Percentiles rank a stretch among this genome's conserved stretches.
Evolutionary conservation across 169 alveolate species (phyloP).

Genomic region (Amoebophrya sp.): DNA sequence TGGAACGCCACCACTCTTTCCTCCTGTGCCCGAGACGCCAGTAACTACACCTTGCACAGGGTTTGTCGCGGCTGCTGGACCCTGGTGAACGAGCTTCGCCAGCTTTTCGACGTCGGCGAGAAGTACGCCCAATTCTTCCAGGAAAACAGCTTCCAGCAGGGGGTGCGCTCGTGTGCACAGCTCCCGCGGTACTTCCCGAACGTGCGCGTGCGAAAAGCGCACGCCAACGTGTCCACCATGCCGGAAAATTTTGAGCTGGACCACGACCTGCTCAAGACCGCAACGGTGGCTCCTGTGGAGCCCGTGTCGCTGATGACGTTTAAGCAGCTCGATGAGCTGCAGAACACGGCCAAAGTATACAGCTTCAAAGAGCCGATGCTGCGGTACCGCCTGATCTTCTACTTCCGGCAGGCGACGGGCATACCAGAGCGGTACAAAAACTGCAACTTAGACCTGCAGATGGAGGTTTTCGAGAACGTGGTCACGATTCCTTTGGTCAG

Average conservation of each 20-base stretch:
- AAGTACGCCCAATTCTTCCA: not conserved
- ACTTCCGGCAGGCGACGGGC: not conserved
- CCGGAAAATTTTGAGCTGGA: not conserved
- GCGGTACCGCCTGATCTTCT: not conserved
- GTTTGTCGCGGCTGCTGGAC: not conserved
- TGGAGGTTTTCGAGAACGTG: not conserved
- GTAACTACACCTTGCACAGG: not conserved
- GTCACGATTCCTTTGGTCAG: not conserved
- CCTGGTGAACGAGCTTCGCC: not conserved
- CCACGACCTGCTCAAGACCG: not conserved
- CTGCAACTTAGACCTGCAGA: not conserved
- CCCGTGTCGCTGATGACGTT: not conserved
- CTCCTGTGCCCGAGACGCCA: not conserved
- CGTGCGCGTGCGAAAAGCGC: not conserved
- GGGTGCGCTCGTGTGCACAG: not conserved
- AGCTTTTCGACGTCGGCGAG: not conserved
- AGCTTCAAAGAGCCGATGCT: not conserved
- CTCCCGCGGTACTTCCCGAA: not conserved
- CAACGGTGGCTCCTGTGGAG: not conserved
- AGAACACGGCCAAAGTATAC: not conserved
- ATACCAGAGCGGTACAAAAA: not conserved
- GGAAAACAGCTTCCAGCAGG: not conserved
- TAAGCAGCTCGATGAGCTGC: too few relatives aligned
- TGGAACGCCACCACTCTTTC: not conserved
- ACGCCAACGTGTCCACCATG: not conserved